Evolutionary conservation across 768 basidiomycete genomes (phyloP), one percentile per base, ranked within the genome.

Genomic region (Mycena kentingensis): DNA sequence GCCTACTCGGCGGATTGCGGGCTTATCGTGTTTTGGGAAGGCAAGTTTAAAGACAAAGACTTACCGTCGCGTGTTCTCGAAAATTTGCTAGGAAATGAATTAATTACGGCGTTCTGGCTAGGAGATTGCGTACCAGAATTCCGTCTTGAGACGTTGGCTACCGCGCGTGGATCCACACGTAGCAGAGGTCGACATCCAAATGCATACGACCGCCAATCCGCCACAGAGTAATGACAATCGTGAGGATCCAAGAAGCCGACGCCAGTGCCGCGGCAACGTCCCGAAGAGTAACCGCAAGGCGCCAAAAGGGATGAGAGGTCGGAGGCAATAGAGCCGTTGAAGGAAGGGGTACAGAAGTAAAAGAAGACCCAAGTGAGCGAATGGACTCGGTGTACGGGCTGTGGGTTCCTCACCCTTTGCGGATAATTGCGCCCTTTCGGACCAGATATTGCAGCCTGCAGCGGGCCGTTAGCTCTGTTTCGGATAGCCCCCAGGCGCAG

Each of bases 381-480:
- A 19, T 7, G 10, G 21, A 8, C 37, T 8, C 31, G 19, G 18
- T 22, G 13, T 10, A 22, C 37, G 26, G 26, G 7, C 10, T 8
- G 7, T 26, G 38, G 34, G 26, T 24, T 19, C 70, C 83, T 63
- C 67, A 89, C 88, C 88, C 91, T 70, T 92, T 93, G 54, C 90
- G 79, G 59, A 93, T 69, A 62, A 93, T 91, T 21, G 90, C 89
- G 47, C 91, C 90, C 71, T 91, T 93, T 55, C 84, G 83, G 48
- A 93, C 90, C 38, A 94, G 78, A 67, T 93, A 94, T 64, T 93
- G 91, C 59, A 93, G 70, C 60, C 91, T 93, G 63, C 21, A n/a
- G 13, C 27, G 19, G 10, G 27, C n/a, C n/a, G n/a, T n/a, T n/a
- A n/a, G n/a, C n/a, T n/a, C n/a, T n/a, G n/a, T n/a, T n/a, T n/a